Percentiles rank a stretch among this genome's conserved stretches.
Evolutionary conservation across 768 basidiomycete species (phyloP).

Genomic region (Pleurotus pulmonarius): DNA sequence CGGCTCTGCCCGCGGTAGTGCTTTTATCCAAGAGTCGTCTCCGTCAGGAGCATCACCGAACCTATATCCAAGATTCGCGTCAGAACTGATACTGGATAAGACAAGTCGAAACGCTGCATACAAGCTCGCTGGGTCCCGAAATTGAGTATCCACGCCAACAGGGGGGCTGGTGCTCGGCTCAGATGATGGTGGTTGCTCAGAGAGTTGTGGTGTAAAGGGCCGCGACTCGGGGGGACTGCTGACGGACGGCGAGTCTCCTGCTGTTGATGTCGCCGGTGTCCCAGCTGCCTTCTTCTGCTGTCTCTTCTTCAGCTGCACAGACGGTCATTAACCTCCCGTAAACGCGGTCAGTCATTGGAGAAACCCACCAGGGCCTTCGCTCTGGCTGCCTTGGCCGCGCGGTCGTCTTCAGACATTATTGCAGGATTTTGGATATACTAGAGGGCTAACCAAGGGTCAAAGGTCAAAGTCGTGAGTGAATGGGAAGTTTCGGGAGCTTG

Average conservation of each 20-base stretch:
- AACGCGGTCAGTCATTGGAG: not conserved
- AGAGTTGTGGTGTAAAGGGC: slow-evolving; percentile 49
- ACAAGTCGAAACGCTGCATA: slow-evolving; percentile 37
- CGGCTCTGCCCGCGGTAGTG: slow-evolving; percentile 41
- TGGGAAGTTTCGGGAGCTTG: no score
- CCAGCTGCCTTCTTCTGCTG: slow-evolving; percentile 67
- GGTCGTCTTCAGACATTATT: slow-evolving; percentile 66
- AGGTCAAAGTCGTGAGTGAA: no score
- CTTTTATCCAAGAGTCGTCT: slow-evolving; percentile 58
- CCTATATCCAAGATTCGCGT: slow-evolving; percentile 12
- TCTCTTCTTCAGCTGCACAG: slow-evolving; percentile 67
- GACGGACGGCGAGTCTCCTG: slow-evolving; percentile 24
- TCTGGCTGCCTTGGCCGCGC: slow-evolving; percentile 78
- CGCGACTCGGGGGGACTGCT: slow-evolving; percentile 41
- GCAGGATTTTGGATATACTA: not conserved
- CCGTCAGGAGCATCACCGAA: slow-evolving; percentile 39
- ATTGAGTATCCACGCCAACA: slow-evolving; percentile 32
- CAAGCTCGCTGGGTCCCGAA: slow-evolving; percentile 60
- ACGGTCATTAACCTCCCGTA: not conserved
- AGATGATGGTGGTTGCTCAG: slow-evolving; percentile 26
- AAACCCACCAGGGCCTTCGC: slow-evolving; percentile 74
- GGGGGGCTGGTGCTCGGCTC: slow-evolving; percentile 11
- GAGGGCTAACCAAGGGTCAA: no score
- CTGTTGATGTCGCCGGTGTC: slow-evolving; percentile 16
- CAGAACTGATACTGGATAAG: not conserved